Conservation (phyloP, 1,284 basidiomycete species). For the Cutaneotrichosporon arboriforme region DNA sequence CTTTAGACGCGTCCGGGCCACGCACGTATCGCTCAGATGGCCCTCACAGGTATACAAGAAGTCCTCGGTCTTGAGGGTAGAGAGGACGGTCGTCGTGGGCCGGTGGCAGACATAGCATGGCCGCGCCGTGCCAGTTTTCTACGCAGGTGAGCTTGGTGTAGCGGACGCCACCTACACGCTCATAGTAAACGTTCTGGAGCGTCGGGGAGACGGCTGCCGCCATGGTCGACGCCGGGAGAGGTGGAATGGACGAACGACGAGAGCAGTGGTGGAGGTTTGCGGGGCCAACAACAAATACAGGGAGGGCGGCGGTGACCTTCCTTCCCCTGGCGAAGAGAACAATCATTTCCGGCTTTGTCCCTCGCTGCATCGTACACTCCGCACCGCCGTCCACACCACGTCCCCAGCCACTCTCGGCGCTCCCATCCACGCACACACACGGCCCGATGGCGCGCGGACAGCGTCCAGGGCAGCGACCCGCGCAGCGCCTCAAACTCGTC, state of each 20-base stretch:
- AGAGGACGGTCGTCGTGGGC: constrained; percentile 42
- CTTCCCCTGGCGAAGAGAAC: too few relatives aligned
- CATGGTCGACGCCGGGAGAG: not conserved
- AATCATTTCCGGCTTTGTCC: too few relatives aligned
- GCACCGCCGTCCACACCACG: not conserved
- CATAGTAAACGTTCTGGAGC: constrained; percentile 46
- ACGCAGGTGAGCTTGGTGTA: not conserved
- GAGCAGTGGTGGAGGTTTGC: not conserved
- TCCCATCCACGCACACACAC: not conserved
- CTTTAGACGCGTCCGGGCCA: not conserved
- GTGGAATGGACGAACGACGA: not conserved
- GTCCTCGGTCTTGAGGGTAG: constrained; percentile 44
- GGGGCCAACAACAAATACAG: too few relatives aligned
- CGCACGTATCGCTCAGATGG: constrained; percentile 44
- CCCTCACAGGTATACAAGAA: constrained; percentile 45
- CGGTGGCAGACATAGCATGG: constrained; percentile 45
- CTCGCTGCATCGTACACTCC: not conserved
- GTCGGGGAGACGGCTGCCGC: not conserved
- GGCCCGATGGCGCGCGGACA: not conserved
- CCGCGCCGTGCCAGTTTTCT: constrained; percentile 42
- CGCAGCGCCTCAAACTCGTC: constrained; percentile 70
- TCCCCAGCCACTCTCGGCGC: not conserved
- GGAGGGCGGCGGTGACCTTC: too few relatives aligned
- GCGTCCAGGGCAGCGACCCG: constrained; percentile 45
- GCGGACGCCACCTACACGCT: constrained; percentile 26